Evolutionary conservation across 176 grass and related monocot genomes (phyloP).

Genomic region (Carex littledalei): DNA sequence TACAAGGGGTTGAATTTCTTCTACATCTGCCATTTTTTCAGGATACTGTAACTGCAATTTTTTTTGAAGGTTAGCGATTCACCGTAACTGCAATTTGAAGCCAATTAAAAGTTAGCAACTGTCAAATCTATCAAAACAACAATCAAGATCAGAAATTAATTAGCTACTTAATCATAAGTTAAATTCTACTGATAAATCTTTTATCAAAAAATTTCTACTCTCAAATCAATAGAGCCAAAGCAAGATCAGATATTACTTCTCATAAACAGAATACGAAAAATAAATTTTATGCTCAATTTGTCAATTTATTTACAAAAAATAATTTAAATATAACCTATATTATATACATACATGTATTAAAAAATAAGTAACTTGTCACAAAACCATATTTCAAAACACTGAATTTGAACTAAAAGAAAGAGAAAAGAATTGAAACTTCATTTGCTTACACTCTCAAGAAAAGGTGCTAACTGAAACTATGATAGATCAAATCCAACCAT

Average conservation of each 20-base stretch:
- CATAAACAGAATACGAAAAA: background rate
- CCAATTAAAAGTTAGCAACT: background rate
- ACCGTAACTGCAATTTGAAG: conserved; percentile 13
- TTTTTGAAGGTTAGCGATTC: no score
- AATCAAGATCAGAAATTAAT: background rate
- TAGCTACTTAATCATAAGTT: background rate
- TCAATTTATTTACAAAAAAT: background rate
- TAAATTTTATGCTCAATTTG: background rate
- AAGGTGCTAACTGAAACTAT: background rate
- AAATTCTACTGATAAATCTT: background rate
- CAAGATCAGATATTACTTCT: background rate
- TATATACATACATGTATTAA: background rate
- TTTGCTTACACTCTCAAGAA: background rate
- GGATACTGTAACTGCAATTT: conserved; percentile 13
- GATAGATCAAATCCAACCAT: no score
- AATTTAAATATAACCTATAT: background rate
- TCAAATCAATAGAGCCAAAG: background rate
- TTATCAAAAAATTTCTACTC: background rate
- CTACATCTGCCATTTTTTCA: conserved; percentile 58
- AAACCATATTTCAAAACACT: background rate
- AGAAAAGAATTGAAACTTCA: background rate
- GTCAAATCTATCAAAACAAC: background rate
- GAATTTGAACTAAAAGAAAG: background rate
- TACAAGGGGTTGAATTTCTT: conserved; percentile 75
- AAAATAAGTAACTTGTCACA: background rate